Percentiles rank a stretch among this genome's conserved stretches.
These are phyloP conservation scores for Microascus cirrosus DNA, from an alignment of 2,329 filamentous ascomycete genomes.

Conservation along the genomic window DNA sequence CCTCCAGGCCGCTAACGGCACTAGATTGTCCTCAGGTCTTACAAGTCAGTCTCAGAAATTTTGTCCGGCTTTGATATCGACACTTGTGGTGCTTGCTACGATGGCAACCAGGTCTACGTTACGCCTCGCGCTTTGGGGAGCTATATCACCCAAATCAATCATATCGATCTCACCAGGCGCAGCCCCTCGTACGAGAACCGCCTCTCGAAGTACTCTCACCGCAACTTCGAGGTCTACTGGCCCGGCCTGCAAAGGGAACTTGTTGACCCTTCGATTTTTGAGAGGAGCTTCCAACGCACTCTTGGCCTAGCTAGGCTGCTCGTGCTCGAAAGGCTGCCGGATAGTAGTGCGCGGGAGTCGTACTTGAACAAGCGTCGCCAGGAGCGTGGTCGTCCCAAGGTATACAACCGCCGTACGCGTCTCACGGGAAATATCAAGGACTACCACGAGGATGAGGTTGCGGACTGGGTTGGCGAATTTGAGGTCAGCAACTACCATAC, in stretches of 20 bases:
- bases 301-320: conserved; percentile 69
- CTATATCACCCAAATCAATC: conserved; percentile 74
- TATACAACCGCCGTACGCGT: conserved; percentile 28
- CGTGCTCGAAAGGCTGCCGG: conserved; percentile 69
- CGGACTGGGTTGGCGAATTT: conserved; percentile 70
- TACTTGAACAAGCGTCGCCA: conserved; percentile 60
- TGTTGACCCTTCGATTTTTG: conserved; percentile 78
- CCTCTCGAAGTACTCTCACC: conserved; percentile 72
- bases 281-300: conserved; percentile 66
- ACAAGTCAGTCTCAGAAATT: conserved; percentile 75
- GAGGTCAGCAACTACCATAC: conserved; percentile 74
- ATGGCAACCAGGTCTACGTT: conserved; percentile 70
- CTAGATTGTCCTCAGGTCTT: conserved; percentile 73
- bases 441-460: conserved; percentile 65
- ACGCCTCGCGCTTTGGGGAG: conserved; percentile 67
- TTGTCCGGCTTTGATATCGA: conserved; percentile 84
- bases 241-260: conserved; percentile 60
- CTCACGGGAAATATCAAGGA: conserved; percentile 66
- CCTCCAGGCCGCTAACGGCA: conserved; percentile 6
- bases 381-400: conserved; percentile 58
- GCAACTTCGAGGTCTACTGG: conserved; percentile 80
- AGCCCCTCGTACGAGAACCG: conserved; percentile 84
- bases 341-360: conserved; percentile 51
- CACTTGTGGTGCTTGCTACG: conserved; percentile 69
- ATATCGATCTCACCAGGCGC: conserved; percentile 65